Base-by-base conservation (phyloP, 805 yeast genomes). In the Nakazawaea populi region DNA sequence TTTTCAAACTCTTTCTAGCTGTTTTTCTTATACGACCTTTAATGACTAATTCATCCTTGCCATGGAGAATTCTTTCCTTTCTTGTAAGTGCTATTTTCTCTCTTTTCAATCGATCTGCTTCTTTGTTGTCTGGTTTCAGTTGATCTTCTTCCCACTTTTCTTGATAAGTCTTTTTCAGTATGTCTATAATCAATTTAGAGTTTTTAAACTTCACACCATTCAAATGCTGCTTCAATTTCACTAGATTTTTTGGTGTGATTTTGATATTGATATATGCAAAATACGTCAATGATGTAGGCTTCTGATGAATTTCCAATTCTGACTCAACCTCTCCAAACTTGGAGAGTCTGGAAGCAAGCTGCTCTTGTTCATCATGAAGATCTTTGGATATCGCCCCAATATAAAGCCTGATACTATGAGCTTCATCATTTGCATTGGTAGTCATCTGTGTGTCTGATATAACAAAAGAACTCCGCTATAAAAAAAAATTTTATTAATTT, bases 171-270 rank as follows among this genome's bases (percentile, higher is more conserved):
- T 82, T 82, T 56, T 75, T 79, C 3, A 97, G 97, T 43, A 69
- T 63, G 48, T 76, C 80, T 8, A 92, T 67, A 2, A 72, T 71
- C 36, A 92, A 65, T 48, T 75, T 79, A 29, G 85, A 74, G 2
- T 96, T 96, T 75, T 87, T 89, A 67, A 76, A 92, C 29, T 76
- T 77, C 1, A 85, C 78, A 32, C 91, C 94, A 62, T 89, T 78
- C 55, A 88, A 75, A 0, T 86, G 71, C 6, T 68, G 63, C 52
- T 76, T 75, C 47, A 92, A 66, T 44, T 76, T 77, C 1, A 66
- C 68, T 49, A 75, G 80, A 36, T 74, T 70, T 24, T 68, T 65
- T 3, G 72, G 70, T 1, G 73, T 64, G 10, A 84, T 64, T n/a
- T 71, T 67, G 65, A 92, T 69, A 27, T 86, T 80, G 1, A 87